Conservation (phyloP, 306 rosid species). For the Hippophae gyantsensis region DNA sequence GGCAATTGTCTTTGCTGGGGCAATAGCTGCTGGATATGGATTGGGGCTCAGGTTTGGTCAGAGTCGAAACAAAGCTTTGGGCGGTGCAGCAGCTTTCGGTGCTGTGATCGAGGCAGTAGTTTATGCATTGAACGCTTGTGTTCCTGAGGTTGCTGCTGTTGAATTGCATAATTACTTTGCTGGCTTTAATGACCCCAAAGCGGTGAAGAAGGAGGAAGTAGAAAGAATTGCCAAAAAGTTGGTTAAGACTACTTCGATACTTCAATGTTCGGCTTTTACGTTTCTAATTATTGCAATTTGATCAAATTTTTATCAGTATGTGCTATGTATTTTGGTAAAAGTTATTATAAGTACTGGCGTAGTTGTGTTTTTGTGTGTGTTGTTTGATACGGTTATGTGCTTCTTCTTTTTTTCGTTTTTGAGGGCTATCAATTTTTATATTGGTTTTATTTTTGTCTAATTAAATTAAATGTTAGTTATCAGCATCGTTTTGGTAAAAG, state of each 20-base stretch:
- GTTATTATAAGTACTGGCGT: too few relatives aligned
- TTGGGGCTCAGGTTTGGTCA: conserved; percentile 57
- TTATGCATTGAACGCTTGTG: conserved; percentile 60
- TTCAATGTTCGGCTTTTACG: not conserved
- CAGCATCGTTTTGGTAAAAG: too few relatives aligned
- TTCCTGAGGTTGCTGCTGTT: conserved; percentile 80
- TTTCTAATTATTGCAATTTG: too few relatives aligned
- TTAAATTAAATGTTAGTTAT: too few relatives aligned
- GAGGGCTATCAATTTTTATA: too few relatives aligned
- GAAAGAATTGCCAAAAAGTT: conserved; percentile 74
- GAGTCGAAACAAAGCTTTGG: conserved; percentile 46
- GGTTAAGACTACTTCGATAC: conserved; percentile 7
- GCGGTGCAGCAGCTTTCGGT: conserved; percentile 79
- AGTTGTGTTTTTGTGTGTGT: too few relatives aligned
- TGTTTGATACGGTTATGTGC: too few relatives aligned
- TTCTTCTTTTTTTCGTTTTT: too few relatives aligned
- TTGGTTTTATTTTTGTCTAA: too few relatives aligned
- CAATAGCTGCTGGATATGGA: conserved; percentile 77
- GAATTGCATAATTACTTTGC: conserved; percentile 78
- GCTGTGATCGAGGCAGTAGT: conserved; percentile 66
- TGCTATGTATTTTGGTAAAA: too few relatives aligned
- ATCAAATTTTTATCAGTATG: too few relatives aligned
- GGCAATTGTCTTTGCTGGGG: conserved; percentile 65
- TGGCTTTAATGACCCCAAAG: conserved; percentile 49
- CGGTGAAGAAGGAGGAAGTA: conserved; percentile 64